A percentile compares a stretch with the other conserved stretches of the same genome.
Evolutionary conservation across 768 basidiomycete species (phyloP).

Genomic region (Leccinum ochraceum): DNA sequence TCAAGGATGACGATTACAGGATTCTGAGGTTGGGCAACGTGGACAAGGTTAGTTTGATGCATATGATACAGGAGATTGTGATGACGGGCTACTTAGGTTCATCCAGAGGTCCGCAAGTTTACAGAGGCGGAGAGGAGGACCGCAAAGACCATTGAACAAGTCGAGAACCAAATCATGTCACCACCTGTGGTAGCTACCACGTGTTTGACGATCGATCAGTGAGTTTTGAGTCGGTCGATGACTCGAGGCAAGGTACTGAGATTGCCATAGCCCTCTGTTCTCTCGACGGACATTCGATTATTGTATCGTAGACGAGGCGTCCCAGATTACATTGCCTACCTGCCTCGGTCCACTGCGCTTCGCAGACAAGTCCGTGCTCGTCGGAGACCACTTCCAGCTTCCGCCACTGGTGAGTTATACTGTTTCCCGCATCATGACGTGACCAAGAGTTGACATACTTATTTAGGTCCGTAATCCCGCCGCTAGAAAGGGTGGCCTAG

Average conservation of each 20-base stretch:
- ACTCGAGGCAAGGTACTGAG: slow-evolving; percentile 7
- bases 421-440: background rate
- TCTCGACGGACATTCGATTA: slow-evolving; percentile 86
- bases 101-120: slow-evolving; percentile 74
- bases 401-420: slow-evolving; percentile 75
- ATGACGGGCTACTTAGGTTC: slow-evolving; percentile 53
- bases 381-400: slow-evolving; percentile 97
- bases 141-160: slow-evolving; percentile 73
- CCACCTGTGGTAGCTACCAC: slow-evolving; percentile 97
- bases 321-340: slow-evolving; percentile 94
- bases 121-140: slow-evolving; percentile 59
- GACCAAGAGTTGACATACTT: background rate
- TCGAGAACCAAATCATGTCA: slow-evolving; percentile 79
- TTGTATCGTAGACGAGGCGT: slow-evolving; percentile 98
- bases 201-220: slow-evolving; percentile 94
- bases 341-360: slow-evolving; percentile 92
- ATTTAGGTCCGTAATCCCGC: slow-evolving; percentile 76
- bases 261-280: slow-evolving; percentile 69
- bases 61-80: background rate
- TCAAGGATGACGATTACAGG: slow-evolving; percentile 65
- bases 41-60: slow-evolving; percentile 68
- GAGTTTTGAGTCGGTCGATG: slow-evolving; percentile 32
- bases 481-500: slow-evolving; percentile 84
- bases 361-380: slow-evolving; percentile 89
- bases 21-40: slow-evolving; percentile 87